Conservation (phyloP, 768 basidiomycete species). For the Trametes cinnabarina region DNA sequence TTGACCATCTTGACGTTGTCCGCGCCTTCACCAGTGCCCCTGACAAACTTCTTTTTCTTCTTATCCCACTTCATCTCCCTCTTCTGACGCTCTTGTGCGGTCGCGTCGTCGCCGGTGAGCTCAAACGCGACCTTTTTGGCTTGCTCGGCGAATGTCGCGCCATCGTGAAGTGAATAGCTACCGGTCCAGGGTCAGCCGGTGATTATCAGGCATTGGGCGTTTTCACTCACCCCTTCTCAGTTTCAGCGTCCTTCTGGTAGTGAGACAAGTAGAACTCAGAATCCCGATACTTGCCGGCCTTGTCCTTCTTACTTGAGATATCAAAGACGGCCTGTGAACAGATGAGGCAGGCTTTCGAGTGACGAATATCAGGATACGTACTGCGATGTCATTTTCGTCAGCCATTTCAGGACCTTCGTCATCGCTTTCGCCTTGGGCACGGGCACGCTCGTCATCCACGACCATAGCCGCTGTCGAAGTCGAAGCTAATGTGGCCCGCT, state of each 20-base stretch:
- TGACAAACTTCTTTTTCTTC: conserved; percentile 92
- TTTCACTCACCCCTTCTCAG: conserved; percentile 80
- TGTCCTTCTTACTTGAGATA: conserved; percentile 38
- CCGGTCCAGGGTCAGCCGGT: neutral
- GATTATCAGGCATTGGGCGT: neutral
- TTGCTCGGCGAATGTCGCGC: conserved; percentile 84
- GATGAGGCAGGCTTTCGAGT: neutral
- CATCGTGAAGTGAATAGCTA: conserved; percentile 88
- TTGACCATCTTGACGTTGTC: conserved; percentile 93
- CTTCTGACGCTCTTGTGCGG: conserved; percentile 54
- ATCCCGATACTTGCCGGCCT: conserved; percentile 58
- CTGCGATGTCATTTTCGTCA: conserved; percentile 73
- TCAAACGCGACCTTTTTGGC: conserved; percentile 80
- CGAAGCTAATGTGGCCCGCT: conserved; percentile 41
- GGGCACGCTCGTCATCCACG: conserved; percentile 34
- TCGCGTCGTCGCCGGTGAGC: conserved; percentile 73
- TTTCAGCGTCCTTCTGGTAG: conserved; percentile 79
- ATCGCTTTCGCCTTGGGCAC: conserved; percentile 30
- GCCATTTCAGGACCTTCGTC: conserved; percentile 60
- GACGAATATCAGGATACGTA: conserved; percentile 33
- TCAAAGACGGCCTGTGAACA: conserved; percentile 63
- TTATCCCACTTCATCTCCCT: conserved; percentile 87
- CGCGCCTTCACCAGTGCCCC: conserved; percentile 79
- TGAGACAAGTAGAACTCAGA: conserved; percentile 90
- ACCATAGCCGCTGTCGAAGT: conserved; percentile 31